Evolutionary conservation across 768 basidiomycete species (phyloP).

Genomic region (Pleurotus eryngii): DNA sequence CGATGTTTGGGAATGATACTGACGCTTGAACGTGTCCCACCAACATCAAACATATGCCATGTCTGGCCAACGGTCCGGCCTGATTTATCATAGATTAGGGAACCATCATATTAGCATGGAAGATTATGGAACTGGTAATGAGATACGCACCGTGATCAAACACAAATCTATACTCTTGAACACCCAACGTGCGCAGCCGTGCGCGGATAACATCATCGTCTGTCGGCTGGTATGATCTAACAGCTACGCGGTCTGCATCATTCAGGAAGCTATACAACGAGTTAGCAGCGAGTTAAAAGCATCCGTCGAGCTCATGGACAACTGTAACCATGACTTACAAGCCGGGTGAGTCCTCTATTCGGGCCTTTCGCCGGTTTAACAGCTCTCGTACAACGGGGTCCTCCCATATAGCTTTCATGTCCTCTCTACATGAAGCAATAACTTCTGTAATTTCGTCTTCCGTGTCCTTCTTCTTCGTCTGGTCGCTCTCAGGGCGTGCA

Average conservation of each 20-base stretch:
- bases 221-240: constrained; percentile 60
- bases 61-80: constrained; percentile 52
- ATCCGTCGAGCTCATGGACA: neutral
- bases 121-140: constrained; percentile 1
- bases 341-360: constrained; percentile 68
- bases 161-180: constrained; percentile 69
- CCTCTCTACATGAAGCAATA: constrained; percentile 57
- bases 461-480: constrained; percentile 31
- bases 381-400: constrained; percentile 62
- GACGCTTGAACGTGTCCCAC: constrained; percentile 68
- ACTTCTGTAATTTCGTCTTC: constrained; percentile 58
- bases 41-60: constrained; percentile 75
- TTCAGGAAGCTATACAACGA: constrained; percentile 56
- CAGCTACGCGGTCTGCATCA: constrained; percentile 64
- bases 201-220: constrained; percentile 80
- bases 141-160: constrained; percentile 56
- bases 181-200: constrained; percentile 71
- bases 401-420: constrained; percentile 68
- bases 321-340: constrained; percentile 51
- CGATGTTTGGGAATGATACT: constrained; percentile 24
- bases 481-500: constrained; percentile 14
- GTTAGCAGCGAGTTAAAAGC: neutral
- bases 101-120: neutral
- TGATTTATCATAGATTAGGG: constrained; percentile 16
- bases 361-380: constrained; percentile 46